A percentile compares a stretch with the other conserved stretches of the same genome.
Evolutionary conservation across 139 green algal genomes (phyloP).

Genomic region (Coccomyxa sp.): DNA sequence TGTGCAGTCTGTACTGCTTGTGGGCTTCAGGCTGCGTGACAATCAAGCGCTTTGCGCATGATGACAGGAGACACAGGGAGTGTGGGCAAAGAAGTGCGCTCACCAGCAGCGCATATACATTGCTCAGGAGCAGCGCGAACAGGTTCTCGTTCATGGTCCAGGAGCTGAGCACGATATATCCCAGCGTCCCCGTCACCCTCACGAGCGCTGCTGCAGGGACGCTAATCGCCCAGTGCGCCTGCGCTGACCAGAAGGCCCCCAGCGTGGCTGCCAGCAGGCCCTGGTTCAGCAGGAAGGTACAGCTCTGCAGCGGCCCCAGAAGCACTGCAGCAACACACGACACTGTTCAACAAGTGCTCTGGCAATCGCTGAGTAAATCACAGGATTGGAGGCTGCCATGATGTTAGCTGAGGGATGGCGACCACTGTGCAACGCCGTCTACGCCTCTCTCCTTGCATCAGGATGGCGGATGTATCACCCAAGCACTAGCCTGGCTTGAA

Average conservation of each 20-base stretch:
- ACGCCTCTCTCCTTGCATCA: too few species aligned
- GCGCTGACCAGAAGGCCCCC: conserved; percentile 34
- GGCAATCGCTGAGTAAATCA: too few species aligned
- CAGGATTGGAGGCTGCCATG: too few species aligned
- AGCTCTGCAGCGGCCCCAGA: conserved; percentile 66
- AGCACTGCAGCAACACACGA: conserved; percentile 64
- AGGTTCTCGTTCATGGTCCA: conserved; percentile 79
- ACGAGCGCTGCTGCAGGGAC: conserved; percentile 30
- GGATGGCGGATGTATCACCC: too few species aligned
- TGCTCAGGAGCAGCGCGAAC: conserved; percentile 60
- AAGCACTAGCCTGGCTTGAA: too few species aligned
- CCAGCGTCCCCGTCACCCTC: conserved; percentile 53
- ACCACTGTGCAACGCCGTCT: too few species aligned
- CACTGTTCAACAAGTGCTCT: too few species aligned
- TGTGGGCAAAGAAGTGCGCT: background rate
- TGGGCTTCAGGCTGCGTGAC: background rate
- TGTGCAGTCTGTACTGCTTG: background rate
- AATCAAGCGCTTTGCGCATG: background rate
- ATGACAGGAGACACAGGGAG: background rate
- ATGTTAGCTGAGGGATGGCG: too few species aligned
- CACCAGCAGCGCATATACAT: conserved; percentile 70
- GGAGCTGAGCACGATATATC: conserved; percentile 55
- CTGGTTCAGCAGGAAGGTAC: conserved; percentile 72
- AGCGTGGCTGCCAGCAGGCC: conserved; percentile 60
- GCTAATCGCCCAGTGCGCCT: conserved; percentile 35